phyloP scores from a whole-genome alignment of 257 asterid species.

The Thymus mandschuricus region DNA sequence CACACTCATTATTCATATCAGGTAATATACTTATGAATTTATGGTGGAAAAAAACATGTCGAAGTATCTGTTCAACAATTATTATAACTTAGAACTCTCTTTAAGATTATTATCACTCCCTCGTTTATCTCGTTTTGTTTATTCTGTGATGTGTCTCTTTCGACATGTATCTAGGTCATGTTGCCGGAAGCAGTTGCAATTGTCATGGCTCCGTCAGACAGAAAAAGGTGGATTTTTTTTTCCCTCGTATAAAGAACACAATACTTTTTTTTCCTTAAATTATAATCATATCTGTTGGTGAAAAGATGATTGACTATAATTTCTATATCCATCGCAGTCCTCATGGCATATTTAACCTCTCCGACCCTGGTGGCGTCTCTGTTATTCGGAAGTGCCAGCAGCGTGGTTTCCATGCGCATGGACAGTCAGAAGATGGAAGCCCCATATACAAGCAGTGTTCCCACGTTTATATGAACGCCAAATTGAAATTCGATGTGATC shows the following conservation, averaged over 20 bases:
- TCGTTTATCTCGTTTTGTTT: neutral
- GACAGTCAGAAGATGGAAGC: constrained; percentile 90
- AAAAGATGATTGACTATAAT: constrained; percentile 6
- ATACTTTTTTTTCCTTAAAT: neutral
- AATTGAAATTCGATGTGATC: constrained; percentile 71
- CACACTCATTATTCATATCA: constrained; percentile 99
- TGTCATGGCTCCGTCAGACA: constrained; percentile 96
- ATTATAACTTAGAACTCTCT: neutral
- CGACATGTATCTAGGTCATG: constrained; percentile 65
- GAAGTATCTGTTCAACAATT: too few species aligned
- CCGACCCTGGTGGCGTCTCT: constrained; percentile 86
- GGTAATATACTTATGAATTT: constrained; percentile 46
- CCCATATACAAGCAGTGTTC: constrained; percentile 90
- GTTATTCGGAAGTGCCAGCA: constrained; percentile 77
- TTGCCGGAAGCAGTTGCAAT: constrained; percentile 95
- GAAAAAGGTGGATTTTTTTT: constrained; percentile 43
- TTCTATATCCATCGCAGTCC: constrained; percentile 56
- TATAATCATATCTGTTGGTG: neutral
- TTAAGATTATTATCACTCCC: neutral
- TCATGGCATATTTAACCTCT: constrained; percentile 93
- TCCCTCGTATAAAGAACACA: neutral
- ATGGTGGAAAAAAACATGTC: neutral
- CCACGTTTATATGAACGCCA: constrained; percentile 82
- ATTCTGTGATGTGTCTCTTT: neutral
- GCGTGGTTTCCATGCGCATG: constrained; percentile 97